phyloP scores from a whole-genome alignment of 106 monocot species.

The Chionographis japonica region DNA sequence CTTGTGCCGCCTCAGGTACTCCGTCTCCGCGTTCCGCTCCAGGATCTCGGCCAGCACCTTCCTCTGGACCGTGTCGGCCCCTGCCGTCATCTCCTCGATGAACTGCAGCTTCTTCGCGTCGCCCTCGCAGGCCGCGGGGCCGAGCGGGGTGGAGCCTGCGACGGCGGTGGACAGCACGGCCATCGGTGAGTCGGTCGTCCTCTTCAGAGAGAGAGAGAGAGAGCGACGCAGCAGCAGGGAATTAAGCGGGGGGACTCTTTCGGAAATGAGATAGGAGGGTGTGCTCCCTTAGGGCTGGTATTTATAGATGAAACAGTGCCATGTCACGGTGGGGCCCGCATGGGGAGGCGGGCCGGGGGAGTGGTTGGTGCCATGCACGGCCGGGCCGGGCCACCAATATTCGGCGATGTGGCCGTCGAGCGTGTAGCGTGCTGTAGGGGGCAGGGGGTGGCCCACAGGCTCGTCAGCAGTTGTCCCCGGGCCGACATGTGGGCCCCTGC shows the following conservation, averaged over 20 bases:
- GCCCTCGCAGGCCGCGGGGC: slow-evolving; percentile 30
- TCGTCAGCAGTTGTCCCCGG: background rate
- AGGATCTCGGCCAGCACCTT: slow-evolving; percentile 47
- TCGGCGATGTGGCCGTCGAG: background rate
- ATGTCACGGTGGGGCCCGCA: background rate
- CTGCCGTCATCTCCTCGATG: slow-evolving; percentile 59
- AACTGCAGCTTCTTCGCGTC: slow-evolving; percentile 50
- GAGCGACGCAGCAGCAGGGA: background rate
- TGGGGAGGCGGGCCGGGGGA: background rate
- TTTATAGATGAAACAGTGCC: background rate
- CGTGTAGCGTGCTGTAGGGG: background rate
- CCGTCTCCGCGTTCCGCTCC: slow-evolving; percentile 37
- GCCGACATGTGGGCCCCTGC: background rate
- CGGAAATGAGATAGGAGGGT: background rate
- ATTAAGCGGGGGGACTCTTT: background rate
- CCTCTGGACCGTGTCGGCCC: slow-evolving; percentile 39
- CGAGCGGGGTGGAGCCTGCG: slow-evolving; percentile 1
- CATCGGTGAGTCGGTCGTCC: slow-evolving; percentile 5
- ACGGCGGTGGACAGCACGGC: slow-evolving; percentile 20
- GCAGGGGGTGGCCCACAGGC: background rate
- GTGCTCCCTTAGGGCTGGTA: background rate
- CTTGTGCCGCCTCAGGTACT: slow-evolving; percentile 34
- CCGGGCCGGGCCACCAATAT: too few relatives aligned
- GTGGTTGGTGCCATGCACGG: slow-evolving; percentile 2
- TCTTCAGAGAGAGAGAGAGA: too few relatives aligned